These are phyloP conservation scores for Epithemia pelagica DNA, from an alignment of 108 stramenopile genomes.

Conservation along the genomic window DNA sequence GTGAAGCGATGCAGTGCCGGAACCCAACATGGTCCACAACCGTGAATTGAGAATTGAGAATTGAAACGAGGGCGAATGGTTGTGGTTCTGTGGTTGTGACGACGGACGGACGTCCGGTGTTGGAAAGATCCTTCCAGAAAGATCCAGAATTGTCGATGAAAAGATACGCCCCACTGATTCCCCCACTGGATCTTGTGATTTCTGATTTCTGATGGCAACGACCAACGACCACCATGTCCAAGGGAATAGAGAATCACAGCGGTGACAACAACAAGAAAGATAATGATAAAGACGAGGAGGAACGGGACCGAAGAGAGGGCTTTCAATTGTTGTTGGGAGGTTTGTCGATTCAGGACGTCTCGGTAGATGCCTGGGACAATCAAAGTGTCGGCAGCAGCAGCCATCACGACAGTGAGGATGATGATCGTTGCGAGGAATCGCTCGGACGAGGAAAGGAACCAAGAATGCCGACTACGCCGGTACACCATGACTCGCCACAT, in stretches of 20 bases:
- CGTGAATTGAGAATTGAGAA: too few relatives aligned
- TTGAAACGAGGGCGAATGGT: too few relatives aligned
- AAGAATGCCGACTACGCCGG: too few relatives aligned
- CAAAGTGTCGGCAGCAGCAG: background rate
- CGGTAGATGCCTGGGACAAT: conserved; percentile 8
- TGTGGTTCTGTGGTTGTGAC: too few relatives aligned
- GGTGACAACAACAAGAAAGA: too few relatives aligned
- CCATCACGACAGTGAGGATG: background rate
- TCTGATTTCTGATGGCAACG: background rate
- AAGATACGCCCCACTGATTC: background rate
- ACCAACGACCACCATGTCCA: background rate
- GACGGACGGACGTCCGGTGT: too few relatives aligned
- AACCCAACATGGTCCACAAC: too few relatives aligned
- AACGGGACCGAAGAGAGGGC: background rate
- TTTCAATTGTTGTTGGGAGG: conserved; percentile 5
- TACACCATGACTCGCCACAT: too few relatives aligned
- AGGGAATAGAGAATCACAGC: too few relatives aligned
- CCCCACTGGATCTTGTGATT: background rate
- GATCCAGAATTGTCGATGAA: too few relatives aligned
- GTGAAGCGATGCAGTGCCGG: too few relatives aligned
- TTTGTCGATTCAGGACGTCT: background rate
- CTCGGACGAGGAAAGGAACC: background rate
- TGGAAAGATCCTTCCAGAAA: too few relatives aligned
- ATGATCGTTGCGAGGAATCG: background rate
- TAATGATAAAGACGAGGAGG: conserved; percentile 1